phyloP scores from a whole-genome alignment of 164 flowering plant genomes.

The Tetracentron sinense region DNA sequence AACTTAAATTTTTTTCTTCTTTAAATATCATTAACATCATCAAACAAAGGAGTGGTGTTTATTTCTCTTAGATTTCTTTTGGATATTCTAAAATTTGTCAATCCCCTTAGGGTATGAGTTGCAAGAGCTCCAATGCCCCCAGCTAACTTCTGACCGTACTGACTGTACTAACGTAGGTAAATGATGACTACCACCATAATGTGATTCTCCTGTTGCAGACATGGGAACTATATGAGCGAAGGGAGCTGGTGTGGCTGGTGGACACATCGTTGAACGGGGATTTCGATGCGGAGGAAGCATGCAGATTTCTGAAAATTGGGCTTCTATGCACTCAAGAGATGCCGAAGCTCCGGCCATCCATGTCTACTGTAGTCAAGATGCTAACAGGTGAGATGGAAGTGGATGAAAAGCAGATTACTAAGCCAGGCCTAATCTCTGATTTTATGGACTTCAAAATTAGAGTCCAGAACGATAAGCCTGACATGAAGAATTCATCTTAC shows the following conservation, averaged over 20 bases:
- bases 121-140: no score
- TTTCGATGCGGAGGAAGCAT: slow-evolving; percentile 77
- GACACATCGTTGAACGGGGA: slow-evolving; percentile 60
- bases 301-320: slow-evolving; percentile 63
- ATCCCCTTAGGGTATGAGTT: no score
- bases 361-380: slow-evolving; percentile 83
- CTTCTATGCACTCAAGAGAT: slow-evolving; percentile 88
- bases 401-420: slow-evolving; percentile 41
- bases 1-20: no score
- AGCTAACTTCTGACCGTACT: no score
- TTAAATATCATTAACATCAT: no score
- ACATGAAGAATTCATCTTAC: slow-evolving; percentile 12
- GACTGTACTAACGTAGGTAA: no score
- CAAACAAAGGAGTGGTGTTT: background rate
- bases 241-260: slow-evolving; percentile 52
- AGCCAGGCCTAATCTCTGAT: slow-evolving; percentile 81
- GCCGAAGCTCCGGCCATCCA: slow-evolving; percentile 82
- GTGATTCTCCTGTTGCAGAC: slow-evolving; percentile 45
- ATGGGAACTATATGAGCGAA: slow-evolving; percentile 65
- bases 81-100: background rate
- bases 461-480: slow-evolving; percentile 13
- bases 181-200: background rate
- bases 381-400: slow-evolving; percentile 41
- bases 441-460: slow-evolving; percentile 78
- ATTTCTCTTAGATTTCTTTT: background rate